Evolutionary conservation across 2,329 filamentous ascomycete genomes (phyloP), one percentile per base, ranked within the genome.

Genomic region (Aspergillus niger): DNA sequence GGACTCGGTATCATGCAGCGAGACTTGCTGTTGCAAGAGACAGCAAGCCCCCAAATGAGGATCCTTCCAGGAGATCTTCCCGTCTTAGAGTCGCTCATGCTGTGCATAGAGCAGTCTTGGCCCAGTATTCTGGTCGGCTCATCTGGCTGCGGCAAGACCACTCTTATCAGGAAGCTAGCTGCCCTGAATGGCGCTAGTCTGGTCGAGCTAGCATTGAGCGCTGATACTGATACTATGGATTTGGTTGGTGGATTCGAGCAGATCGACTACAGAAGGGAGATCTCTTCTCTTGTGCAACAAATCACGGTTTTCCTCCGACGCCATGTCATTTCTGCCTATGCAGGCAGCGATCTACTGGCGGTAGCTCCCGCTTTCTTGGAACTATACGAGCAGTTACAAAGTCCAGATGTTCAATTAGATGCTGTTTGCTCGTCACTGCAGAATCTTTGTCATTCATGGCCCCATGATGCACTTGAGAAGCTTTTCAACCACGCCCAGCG

Each of bases 221-320:
- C 93, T 6, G 96, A 99, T 69, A 91, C 97, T 48, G 95, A 99
- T 74, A 93, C 94, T 0, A 97, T 97, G 88, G 95, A 99, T 76
- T 86, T 99, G 58, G 91, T 99, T 59, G 95, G 95, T 70, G 95
- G 95, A 0, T 99, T 97, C 72, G 95, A 99, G 74, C 95, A 99
- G 76, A 88, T 91, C 17, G 95, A 99, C 72, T 87, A 91, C 22
- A 83, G 90, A 55, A 85, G 94, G 58, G 86, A 90, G 63, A 81
- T 91, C 4, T 88, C 89, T 57, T 80, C 81, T n/a, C 81, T 86
- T 65, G 71, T 89, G 6, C 74, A 80, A 26, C 79, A 84, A 51
- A 71, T 91, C 11, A 78, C 80, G 11, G 70, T 78, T 5, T 83
- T 83, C 58, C 70, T 90, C 17, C 83, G 86, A 36, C 66, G 65